Conservation (phyloP, 208 protist species). For the Balamuthia mandrillaris region DNA sequence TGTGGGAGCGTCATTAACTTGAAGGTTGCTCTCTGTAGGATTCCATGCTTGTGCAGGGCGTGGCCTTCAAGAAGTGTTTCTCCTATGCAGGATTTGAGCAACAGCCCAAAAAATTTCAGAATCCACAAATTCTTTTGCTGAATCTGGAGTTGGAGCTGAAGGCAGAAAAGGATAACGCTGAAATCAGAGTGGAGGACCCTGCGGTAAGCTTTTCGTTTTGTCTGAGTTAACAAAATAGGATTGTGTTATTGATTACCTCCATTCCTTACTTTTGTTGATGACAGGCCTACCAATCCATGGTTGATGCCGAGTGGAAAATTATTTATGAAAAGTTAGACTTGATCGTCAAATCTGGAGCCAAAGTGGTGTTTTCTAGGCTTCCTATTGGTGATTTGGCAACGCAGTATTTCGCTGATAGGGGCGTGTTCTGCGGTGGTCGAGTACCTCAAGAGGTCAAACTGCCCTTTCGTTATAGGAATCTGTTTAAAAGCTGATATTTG, state of each 20-base stretch:
- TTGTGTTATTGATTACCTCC: too few species aligned
- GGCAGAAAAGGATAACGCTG: constrained; percentile 99
- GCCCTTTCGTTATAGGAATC: not conserved
- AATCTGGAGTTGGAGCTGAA: constrained; percentile 99
- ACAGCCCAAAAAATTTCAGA: constrained; percentile 96
- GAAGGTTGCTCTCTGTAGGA: constrained; percentile 76
- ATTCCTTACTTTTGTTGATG: too few species aligned
- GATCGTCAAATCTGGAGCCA: constrained; percentile 95
- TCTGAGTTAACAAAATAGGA: too few species aligned
- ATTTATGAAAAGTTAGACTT: constrained; percentile 99
- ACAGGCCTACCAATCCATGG: constrained; percentile 98
- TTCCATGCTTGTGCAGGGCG: constrained; percentile 97
- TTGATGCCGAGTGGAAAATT: constrained; percentile 99
- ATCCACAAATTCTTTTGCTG: constrained; percentile 97
- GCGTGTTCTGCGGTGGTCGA: constrained; percentile 99
- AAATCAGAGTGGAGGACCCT: constrained; percentile 97
- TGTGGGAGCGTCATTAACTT: not conserved
- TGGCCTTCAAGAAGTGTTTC: constrained; percentile 99
- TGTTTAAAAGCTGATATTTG: not conserved
- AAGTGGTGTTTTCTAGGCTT: constrained; percentile 94
- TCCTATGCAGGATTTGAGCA: constrained; percentile 99
- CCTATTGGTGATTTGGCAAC: constrained; percentile 99
- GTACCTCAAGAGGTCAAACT: constrained; percentile 86
- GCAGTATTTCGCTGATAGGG: constrained; percentile 99
- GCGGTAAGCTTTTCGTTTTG: constrained; percentile 28